These are phyloP conservation scores for Myriosclerotinia duriaeana DNA, from an alignment of 2,329 filamentous ascomycete genomes.

Conservation along the genomic window DNA sequence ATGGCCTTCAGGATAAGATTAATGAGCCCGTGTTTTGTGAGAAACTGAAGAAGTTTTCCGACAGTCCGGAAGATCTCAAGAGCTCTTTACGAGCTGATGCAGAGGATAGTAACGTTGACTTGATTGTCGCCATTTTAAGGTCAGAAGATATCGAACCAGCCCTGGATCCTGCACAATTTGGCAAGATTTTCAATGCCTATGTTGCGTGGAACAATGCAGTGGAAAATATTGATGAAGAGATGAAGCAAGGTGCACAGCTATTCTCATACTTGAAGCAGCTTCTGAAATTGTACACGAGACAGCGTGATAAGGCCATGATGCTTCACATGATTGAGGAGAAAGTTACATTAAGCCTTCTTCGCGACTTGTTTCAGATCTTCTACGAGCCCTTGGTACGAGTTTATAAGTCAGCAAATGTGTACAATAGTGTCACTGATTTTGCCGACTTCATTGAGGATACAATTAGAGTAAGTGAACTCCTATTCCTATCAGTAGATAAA, in stretches of 20 bases:
- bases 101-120: slow-evolving; percentile 69
- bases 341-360: slow-evolving; percentile 93
- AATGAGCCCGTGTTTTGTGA: slow-evolving; percentile 75
- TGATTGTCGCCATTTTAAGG: slow-evolving; percentile 80
- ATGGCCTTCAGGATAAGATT: slow-evolving; percentile 72
- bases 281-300: slow-evolving; percentile 84
- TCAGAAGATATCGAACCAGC: slow-evolving; percentile 74
- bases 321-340: slow-evolving; percentile 91
- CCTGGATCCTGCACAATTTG: slow-evolving; percentile 72
- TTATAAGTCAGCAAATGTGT: slow-evolving; percentile 98
- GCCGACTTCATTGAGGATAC: slow-evolving; percentile 89
- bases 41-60: slow-evolving; percentile 78
- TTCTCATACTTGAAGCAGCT: slow-evolving; percentile 95
- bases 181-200: slow-evolving; percentile 87
- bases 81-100: slow-evolving; percentile 72
- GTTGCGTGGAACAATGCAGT: slow-evolving; percentile 95
- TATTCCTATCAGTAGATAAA: background rate
- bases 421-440: slow-evolving; percentile 96
- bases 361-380: slow-evolving; percentile 96
- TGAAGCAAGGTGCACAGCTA: slow-evolving; percentile 84
- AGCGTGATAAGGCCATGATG: slow-evolving; percentile 98
- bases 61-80: slow-evolving; percentile 75
- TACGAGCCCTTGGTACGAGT: slow-evolving; percentile 96
- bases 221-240: slow-evolving; percentile 83
- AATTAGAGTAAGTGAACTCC: slow-evolving; percentile 62